A percentile compares a stretch with the other conserved stretches of the same genome.
Evolutionary conservation across 2,329 filamentous ascomycete genomes (phyloP).

Genomic region (Karstenula rhodostoma): DNA sequence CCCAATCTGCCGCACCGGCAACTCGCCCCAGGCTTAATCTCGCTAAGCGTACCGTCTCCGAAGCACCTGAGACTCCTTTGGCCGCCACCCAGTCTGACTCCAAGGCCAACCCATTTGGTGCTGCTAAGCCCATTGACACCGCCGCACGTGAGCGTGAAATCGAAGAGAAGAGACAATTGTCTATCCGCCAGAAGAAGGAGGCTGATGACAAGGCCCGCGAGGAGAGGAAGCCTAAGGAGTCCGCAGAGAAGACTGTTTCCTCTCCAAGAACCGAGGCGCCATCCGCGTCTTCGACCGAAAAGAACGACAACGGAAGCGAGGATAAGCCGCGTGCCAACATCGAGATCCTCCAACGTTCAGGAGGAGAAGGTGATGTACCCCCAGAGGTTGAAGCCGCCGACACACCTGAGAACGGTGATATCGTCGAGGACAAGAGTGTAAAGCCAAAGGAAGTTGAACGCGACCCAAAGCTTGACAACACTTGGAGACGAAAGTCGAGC

Average conservation of each 20-base stretch:
- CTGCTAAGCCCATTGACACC: slow-evolving; percentile 92
- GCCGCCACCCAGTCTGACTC: slow-evolving; percentile 63
- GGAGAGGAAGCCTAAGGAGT: slow-evolving; percentile 64
- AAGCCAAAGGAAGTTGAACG: slow-evolving; percentile 64
- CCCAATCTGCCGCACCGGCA: slow-evolving; percentile 65
- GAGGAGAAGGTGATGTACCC: slow-evolving; percentile 41
- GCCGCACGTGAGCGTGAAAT: slow-evolving; percentile 87
- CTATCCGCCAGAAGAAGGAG: slow-evolving; percentile 82
- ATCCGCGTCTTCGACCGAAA: slow-evolving; percentile 39
- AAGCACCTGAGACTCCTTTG: slow-evolving; percentile 62
- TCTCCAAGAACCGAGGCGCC: slow-evolving; percentile 58
- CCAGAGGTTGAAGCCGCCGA: slow-evolving; percentile 54
- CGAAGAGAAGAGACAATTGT: slow-evolving; percentile 82
- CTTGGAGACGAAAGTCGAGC: slow-evolving; percentile 51
- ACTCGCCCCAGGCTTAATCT: slow-evolving; percentile 85
- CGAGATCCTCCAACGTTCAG: slow-evolving; percentile 63
- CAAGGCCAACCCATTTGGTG: slow-evolving; percentile 93
- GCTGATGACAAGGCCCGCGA: slow-evolving; percentile 85
- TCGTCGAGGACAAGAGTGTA: slow-evolving; percentile 61
- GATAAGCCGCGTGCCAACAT: slow-evolving; percentile 60
- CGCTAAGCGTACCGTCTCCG: slow-evolving; percentile 88
- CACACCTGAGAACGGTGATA: slow-evolving; percentile 59
- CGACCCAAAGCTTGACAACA: slow-evolving; percentile 50
- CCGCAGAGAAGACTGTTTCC: slow-evolving; percentile 67
- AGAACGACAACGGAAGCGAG: slow-evolving; percentile 46